phyloP scores from a whole-genome alignment of 352 stramenopile species.

The Globisporangium carolinianum region DNA sequence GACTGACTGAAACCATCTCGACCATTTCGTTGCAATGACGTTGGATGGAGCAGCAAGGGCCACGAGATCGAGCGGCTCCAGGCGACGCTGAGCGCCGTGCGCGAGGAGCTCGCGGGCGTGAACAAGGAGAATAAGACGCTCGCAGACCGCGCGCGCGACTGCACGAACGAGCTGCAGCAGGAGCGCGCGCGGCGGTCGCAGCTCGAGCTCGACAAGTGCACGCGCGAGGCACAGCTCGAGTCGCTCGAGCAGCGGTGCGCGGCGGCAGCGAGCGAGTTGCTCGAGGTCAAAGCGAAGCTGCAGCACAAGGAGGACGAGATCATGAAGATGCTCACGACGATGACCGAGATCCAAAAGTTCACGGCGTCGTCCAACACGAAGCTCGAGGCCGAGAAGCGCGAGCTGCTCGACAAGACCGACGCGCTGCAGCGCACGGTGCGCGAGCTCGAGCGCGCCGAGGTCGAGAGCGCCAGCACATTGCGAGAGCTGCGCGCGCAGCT shows the following conservation, averaged over 20 bases:
- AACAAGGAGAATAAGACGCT: conserved; percentile 37
- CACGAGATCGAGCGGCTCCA: conserved; percentile 48
- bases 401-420: conserved; percentile 59
- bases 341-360: conserved; percentile 14
- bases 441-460: conserved; percentile 20
- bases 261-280: conserved; percentile 68
- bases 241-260: conserved; percentile 48
- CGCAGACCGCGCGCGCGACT: conserved; percentile 21
- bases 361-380: conserved; percentile 15
- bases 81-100: conserved; percentile 31
- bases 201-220: conserved; percentile 60
- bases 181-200: conserved; percentile 47
- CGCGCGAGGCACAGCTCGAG: conserved; percentile 45
- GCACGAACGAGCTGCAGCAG: conserved; percentile 58
- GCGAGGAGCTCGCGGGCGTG: conserved; percentile 34
- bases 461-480: conserved; percentile 65
- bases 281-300: conserved; percentile 75
- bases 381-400: conserved; percentile 54
- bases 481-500: conserved; percentile 51
- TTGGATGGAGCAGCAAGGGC: conserved; percentile 24
- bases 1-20: no score
- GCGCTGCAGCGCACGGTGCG: conserved; percentile 25
- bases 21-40: no score
- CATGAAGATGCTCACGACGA: conserved; percentile 58
- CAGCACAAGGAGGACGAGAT: conserved; percentile 73